Percentiles rank a stretch among this genome's conserved stretches.
phyloP scores from a whole-genome alignment of 768 basidiomycete species.

The Suillus lakei region DNA sequence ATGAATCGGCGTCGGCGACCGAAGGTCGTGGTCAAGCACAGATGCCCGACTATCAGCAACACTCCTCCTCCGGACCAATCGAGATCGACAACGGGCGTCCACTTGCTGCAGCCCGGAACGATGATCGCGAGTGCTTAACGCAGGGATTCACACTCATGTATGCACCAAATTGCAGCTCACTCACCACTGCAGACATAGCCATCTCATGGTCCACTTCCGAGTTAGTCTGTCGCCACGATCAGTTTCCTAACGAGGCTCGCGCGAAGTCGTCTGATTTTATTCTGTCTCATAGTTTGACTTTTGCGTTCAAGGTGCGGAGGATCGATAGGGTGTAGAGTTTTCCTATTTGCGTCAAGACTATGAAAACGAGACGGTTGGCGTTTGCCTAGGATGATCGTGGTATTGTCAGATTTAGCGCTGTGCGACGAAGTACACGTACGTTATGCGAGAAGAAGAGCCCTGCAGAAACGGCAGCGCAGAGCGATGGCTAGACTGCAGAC shows the following conservation, averaged over 20 bases:
- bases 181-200: background rate
- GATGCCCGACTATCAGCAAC: background rate
- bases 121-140: background rate
- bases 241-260: constrained; percentile 44
- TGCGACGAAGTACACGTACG: constrained; percentile 28
- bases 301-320: constrained; percentile 34
- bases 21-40: background rate
- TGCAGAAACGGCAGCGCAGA: constrained; percentile 37
- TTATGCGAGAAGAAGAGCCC: constrained; percentile 35
- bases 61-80: background rate
- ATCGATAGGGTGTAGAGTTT: constrained; percentile 47
- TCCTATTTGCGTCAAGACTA: constrained; percentile 54
- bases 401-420: background rate
- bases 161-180: background rate
- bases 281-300: constrained; percentile 28
- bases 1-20: background rate
- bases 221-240: constrained; percentile 36
- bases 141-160: background rate
- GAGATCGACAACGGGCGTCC: background rate
- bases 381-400: constrained; percentile 15
- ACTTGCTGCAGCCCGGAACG: background rate
- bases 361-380: constrained; percentile 47
- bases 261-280: constrained; percentile 48
- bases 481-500: constrained; percentile 40
- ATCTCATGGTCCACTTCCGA: background rate